Evolutionary conservation across 495 filamentous ascomycete species (phyloP), one percentile per base, ranked within the genome.

Genomic region (Penicillium psychrofluorescens): DNA sequence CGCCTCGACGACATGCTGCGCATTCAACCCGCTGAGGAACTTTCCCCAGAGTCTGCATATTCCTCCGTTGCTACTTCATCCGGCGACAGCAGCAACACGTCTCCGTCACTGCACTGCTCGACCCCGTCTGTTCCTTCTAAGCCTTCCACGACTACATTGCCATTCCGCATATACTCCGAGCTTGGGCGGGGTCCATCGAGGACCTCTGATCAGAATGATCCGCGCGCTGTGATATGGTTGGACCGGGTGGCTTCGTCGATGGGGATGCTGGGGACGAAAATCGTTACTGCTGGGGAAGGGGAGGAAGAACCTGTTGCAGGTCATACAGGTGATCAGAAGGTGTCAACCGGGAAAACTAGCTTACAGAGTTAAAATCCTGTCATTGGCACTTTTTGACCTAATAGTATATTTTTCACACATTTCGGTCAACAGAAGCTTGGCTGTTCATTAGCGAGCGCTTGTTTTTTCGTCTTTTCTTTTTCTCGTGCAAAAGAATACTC

Each of bases 201-300:
- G 43, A 54, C 48, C 8, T 49, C 50, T n/a, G 50, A 61, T 46
- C 38, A 37, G 0, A 38, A 51, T 45, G 51, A 54, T 32, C 48
- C 55, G 6, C 51, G 45, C 16, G 56, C 57, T 7, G 56, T 60
- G 6, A 59, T 60, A 27, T 67, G 60, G 64, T 35, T 69, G 40
- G 66, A 69, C 39, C 59, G 57, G 2, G 53, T 69, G 35, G 66
- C 62, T 11, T 67, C 62, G 28, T 66, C 61, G n/a, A 63, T 67
- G 61, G 63, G 63, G 2, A 55, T 61, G 42, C 35, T 67, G 8
- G 56, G 59, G 7, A 48, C 55, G 1, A 56, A 41, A 22, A 33
- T 59, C n/a, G 40, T 44, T 45, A 0, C 7, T 11, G 32, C n/a
- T 12, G 32, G n/a, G 0, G 32, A 34, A 12, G 32, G 32, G 10